A percentile compares a stretch with the other conserved stretches of the same genome.
Conservation (phyloP, 192 early-diverging fungal species). For the Coemansia umbellata region DNA sequence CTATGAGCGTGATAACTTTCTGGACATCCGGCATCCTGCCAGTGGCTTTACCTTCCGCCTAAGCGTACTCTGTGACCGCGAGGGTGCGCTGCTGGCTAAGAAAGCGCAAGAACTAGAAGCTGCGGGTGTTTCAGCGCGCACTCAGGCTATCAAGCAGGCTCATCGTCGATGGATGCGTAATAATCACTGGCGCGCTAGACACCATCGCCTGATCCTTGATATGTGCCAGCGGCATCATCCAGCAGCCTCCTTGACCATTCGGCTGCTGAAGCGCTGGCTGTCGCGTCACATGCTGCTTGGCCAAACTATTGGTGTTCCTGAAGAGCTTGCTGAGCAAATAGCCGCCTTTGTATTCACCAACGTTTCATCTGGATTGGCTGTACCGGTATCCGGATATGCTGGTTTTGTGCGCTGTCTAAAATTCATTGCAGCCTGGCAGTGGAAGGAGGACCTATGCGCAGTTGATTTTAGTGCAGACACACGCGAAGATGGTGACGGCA, state of each 20-base stretch:
- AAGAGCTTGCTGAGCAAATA: slow-evolving; percentile 77
- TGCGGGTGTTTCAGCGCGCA: slow-evolving; percentile 46
- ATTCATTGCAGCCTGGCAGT: slow-evolving; percentile 70
- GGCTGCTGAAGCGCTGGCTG: slow-evolving; percentile 89
- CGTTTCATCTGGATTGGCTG: slow-evolving; percentile 44
- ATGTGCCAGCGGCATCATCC: slow-evolving; percentile 69
- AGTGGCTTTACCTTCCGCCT: slow-evolving; percentile 78
- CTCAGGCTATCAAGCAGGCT: slow-evolving; percentile 43
- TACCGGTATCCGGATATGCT: slow-evolving; percentile 60
- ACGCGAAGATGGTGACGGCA: slow-evolving; percentile 47
- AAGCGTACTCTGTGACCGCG: slow-evolving; percentile 67
- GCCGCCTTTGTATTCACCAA: slow-evolving; percentile 69
- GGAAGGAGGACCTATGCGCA: slow-evolving; percentile 69
- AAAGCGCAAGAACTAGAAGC: slow-evolving; percentile 40
- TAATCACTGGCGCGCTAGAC: slow-evolving; percentile 25
- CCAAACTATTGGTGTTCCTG: slow-evolving; percentile 55
- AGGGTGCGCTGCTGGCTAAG: slow-evolving; percentile 58
- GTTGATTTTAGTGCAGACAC: slow-evolving; percentile 71
- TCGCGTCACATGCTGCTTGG: slow-evolving; percentile 73
- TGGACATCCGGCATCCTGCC: slow-evolving; percentile 67
- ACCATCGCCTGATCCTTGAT: slow-evolving; percentile 59
- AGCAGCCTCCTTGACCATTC: slow-evolving; percentile 72
- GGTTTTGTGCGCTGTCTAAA: slow-evolving; percentile 77
- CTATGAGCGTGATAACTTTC: slow-evolving; percentile 45
- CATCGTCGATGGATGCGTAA: slow-evolving; percentile 27